phyloP scores from a whole-genome alignment of 441 rosid genomes.

The Aleurites moluccanus region DNA sequence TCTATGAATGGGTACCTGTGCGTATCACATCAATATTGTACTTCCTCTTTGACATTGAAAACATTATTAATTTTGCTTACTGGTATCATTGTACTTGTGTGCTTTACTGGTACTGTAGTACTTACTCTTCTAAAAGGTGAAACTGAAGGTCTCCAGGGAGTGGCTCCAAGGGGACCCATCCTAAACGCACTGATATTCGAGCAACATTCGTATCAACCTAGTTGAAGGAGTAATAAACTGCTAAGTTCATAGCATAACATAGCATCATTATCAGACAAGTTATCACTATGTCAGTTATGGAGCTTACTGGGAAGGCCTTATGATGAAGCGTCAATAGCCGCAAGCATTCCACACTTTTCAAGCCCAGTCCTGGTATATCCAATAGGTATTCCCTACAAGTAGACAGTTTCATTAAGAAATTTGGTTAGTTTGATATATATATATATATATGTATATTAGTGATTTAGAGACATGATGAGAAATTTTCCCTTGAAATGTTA shows the following conservation, averaged over 20 bases:
- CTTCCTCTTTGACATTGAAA: not conserved
- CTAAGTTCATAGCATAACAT: not conserved
- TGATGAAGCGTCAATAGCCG: constrained; percentile 59
- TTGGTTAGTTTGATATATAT: no score
- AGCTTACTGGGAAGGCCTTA: constrained; percentile 67
- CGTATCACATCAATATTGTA: constrained; percentile 2
- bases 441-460: not conserved
- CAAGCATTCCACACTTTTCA: constrained; percentile 73
- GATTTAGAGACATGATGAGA: not conserved
- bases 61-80: not conserved
- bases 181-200: constrained; percentile 66
- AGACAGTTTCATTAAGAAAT: no score
- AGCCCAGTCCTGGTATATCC: constrained; percentile 53
- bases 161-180: constrained; percentile 79
- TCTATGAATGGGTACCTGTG: constrained; percentile 65
- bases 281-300: not conserved
- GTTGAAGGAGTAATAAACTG: constrained; percentile 1
- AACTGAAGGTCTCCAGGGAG: constrained; percentile 57
- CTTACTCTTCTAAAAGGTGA: constrained; percentile 61
- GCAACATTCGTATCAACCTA: constrained; percentile 82
- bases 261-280: not conserved
- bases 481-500: no score
- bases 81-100: no score
- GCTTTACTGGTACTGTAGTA: no score
- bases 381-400: constrained; percentile 51